A percentile compares a stretch with the other conserved stretches of the same genome.
phyloP scores from a whole-genome alignment of 1,284 basidiomycete species.

The Phellinidium pouzarii region DNA sequence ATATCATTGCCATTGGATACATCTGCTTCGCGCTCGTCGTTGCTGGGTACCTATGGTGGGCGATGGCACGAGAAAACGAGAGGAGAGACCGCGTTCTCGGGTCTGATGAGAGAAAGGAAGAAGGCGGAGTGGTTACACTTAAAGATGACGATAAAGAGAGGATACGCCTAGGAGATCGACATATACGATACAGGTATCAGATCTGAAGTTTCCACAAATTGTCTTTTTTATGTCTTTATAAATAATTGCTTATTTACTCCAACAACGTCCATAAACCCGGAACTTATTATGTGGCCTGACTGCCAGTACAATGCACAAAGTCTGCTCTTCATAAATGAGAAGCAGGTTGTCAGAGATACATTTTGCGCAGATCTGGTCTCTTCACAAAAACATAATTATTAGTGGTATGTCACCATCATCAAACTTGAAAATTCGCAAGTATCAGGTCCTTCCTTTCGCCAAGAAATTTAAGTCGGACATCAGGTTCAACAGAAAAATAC shows the following conservation, averaged over 20 bases:
- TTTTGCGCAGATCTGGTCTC: no score
- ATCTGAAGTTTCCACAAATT: conserved; percentile 20
- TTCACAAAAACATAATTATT: no score
- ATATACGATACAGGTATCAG: conserved; percentile 33
- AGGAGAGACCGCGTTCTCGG: conserved; percentile 31
- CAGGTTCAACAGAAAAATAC: no score
- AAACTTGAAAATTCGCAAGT: no score
- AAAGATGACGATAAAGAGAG: conserved; percentile 23
- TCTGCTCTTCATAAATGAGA: no score
- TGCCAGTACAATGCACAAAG: no score
- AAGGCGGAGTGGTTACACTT: conserved; percentile 11
- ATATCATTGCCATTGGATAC: conserved; percentile 56
- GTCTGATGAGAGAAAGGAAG: conserved; percentile 14
- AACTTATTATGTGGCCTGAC: no score
- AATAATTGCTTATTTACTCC: background rate
- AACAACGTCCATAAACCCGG: no score
- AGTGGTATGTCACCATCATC: no score
- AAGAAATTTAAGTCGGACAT: no score
- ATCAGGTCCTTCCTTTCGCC: no score
- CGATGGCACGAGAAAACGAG: conserved; percentile 47
- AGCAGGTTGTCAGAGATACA: no score
- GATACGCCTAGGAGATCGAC: conserved; percentile 30
- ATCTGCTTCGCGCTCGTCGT: conserved; percentile 43
- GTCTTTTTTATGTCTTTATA: background rate
- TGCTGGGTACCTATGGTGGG: conserved; percentile 41